phyloP scores from a whole-genome alignment of 371 early-diverging fungal species.

The Lichtheimia ornata region DNA sequence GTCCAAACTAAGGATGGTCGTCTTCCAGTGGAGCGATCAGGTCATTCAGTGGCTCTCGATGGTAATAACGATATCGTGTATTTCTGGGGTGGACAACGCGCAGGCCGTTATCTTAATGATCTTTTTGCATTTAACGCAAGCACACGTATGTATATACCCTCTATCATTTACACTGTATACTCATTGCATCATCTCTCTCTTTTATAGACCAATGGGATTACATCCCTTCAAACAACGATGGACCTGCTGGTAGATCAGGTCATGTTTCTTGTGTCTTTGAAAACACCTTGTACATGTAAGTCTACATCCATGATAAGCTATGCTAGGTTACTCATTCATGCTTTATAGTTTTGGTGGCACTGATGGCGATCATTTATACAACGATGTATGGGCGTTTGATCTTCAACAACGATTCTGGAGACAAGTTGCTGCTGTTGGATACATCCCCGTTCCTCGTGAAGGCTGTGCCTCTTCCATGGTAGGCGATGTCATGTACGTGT shows the following conservation, averaged over 20 bases:
- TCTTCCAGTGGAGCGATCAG: conserved; percentile 63
- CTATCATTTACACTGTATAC: conserved; percentile 1
- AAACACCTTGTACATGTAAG: conserved; percentile 64
- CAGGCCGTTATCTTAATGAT: conserved; percentile 70
- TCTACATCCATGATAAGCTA: conserved; percentile 7
- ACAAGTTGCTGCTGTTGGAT: conserved; percentile 63
- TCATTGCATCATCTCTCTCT: too few relatives aligned
- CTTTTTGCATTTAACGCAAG: conserved; percentile 61
- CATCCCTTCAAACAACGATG: conserved; percentile 43
- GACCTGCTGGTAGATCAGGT: conserved; percentile 60
- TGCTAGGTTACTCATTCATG: not conserved
- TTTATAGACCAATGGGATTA: conserved; percentile 52
- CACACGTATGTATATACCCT: conserved; percentile 41
- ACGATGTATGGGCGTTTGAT: conserved; percentile 79
- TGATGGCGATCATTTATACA: conserved; percentile 66
- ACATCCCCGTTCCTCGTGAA: conserved; percentile 67
- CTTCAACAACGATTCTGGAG: conserved; percentile 59
- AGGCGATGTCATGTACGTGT: conserved; percentile 75
- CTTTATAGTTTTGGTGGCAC: conserved; percentile 70
- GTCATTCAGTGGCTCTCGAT: conserved; percentile 66
- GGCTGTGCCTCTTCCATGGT: conserved; percentile 68
- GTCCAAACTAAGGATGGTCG: conserved; percentile 46
- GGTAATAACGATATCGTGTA: conserved; percentile 56
- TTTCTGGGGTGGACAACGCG: conserved; percentile 72
- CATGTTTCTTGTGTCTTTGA: conserved; percentile 58